Base-by-base conservation (phyloP, 371 early-diverging fungal species). In the Mucor irregularis region DNA sequence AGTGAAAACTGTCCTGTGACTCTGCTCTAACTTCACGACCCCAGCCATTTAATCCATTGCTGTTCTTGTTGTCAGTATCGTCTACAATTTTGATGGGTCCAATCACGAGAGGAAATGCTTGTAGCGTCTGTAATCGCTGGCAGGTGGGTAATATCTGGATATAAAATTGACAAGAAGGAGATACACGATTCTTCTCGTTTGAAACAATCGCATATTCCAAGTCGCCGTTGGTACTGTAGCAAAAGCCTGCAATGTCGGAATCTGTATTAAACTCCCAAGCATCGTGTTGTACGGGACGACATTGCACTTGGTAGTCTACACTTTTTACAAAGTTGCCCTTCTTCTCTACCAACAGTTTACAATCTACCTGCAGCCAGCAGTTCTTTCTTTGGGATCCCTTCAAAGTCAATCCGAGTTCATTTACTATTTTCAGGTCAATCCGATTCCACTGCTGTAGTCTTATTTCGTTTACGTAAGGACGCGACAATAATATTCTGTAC, bases 401-500 rank as follows among this genome's bases (percentile, higher is more conserved):
- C 4, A 65, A 40, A 0, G 66, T 30, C n/a, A 73, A 31, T 1
- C 71, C 73, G 17, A 70, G 43, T 28, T 76, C 77, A 37, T 71
- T 76, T 6, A 71, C 69, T 2, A 76, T 19, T 16, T 64, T 60
- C 16, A 76, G 40, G 31, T 70, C 67, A 24, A 76, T 48, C 13
- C 71, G 60, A 26, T 70, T 50, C 77, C 77, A 76, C 5, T 53
- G 40, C 16, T 61, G 61, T 4, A 56, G 34, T 0, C 40, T n/a
- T 6, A 72, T 14, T 9, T 48, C 43, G 3, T 26, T 51, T 3
- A 30, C 29, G 26, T 63, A 58, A 7, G 65, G 62, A 13, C 58
- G 48, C 8, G 39, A 24, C 4, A 70, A 46, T 1, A 62, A 49
- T 11, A 65, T 56, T 30, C 74, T 54, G 30, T 68, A 66, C 14